These are phyloP conservation scores for Ilex asprella DNA, from an alignment of 257 asterid species.

Conservation along the genomic window DNA sequence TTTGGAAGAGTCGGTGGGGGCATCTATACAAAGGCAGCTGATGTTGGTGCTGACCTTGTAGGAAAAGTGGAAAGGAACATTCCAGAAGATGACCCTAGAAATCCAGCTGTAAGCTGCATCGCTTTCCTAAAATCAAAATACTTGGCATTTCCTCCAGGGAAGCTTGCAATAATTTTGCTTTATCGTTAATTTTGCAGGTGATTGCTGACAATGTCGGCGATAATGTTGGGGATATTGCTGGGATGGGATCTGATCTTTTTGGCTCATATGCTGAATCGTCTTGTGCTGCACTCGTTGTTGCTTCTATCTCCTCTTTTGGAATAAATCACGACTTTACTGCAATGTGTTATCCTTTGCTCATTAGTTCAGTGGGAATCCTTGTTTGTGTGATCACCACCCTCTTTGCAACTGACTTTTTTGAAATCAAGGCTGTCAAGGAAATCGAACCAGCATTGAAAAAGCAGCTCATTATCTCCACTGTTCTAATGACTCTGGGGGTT, in stretches of 20 bases:
- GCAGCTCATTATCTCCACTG: slow-evolving; percentile 21
- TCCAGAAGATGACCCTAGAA: neutral
- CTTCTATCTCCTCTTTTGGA: slow-evolving; percentile 47
- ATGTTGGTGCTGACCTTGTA: slow-evolving; percentile 1
- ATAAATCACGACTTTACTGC: slow-evolving; percentile 18
- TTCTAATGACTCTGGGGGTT: slow-evolving; percentile 20
- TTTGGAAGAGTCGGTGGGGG: neutral
- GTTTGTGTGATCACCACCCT: slow-evolving; percentile 23
- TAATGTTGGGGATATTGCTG: slow-evolving; percentile 24
- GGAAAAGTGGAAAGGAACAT: neutral
- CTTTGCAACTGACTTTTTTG: slow-evolving; percentile 39
- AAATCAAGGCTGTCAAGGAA: slow-evolving; percentile 36
- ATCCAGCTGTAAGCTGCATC: neutral
- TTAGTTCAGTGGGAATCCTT: slow-evolving; percentile 20
- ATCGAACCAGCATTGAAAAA: slow-evolving; percentile 32
- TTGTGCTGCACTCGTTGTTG: slow-evolving; percentile 48
- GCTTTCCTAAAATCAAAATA: neutral
- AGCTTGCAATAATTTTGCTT: neutral
- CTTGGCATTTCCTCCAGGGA: neutral
- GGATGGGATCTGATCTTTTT: slow-evolving; percentile 50
- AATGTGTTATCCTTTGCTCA: slow-evolving; percentile 18
- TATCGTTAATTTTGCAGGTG: slow-evolving; percentile 10
- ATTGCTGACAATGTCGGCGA: slow-evolving; percentile 23
- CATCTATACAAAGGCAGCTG: neutral
- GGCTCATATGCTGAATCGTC: slow-evolving; percentile 50